Base-by-base conservation (phyloP, 352 stramenopile species). In the Aphanomyces cochlioides region DNA sequence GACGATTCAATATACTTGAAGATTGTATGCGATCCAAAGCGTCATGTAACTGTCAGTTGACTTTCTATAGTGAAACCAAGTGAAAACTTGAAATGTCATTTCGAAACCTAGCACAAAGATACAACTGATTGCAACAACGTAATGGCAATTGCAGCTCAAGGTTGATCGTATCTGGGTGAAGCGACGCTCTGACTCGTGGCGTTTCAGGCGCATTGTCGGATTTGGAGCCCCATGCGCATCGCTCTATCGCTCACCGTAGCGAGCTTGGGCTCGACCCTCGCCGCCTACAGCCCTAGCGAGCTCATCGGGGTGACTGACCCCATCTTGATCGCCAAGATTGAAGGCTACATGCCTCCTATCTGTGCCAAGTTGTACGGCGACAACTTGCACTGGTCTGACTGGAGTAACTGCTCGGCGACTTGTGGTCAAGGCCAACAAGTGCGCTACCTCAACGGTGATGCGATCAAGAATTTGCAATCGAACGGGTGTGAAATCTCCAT, bases 341-440 rank as follows among this genome's bases (percentile, higher is more conserved):
- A 64, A 64, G 56, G 56, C 12, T 64, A 64, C 56, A 64, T 64
- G 56, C 56, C 56, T 7, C 56, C 56, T 34, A 64, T 64, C 36
- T 64, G 56, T 6, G 41, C 56, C 10, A 41, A 21, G 56, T 38
- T 64, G 13, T 64, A 64, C 36, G 56, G 56, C 5, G 56, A 64
- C 12, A 41, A 37, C 19, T 19, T 47, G 36, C 56, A 64, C 56
- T 64, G 56, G 56, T 41, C 56, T 15, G 19, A 38, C 19, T 64
- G 56, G 56, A 64, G 56, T 19, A 64, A 41, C 36, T 64, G 56
- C 36, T 64, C 56, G 19, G 56, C 56, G 4, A 41, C 41, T 15
- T 64, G 56, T 38, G 56, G 56, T 38, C 4, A 10, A 15, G 56
- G 56, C 36, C 19, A 64, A 6, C 56, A 64, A 41, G 56, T 64